Base-by-base conservation (phyloP, 2,329 filamentous ascomycete species). In the Fusarium sp. region DNA sequence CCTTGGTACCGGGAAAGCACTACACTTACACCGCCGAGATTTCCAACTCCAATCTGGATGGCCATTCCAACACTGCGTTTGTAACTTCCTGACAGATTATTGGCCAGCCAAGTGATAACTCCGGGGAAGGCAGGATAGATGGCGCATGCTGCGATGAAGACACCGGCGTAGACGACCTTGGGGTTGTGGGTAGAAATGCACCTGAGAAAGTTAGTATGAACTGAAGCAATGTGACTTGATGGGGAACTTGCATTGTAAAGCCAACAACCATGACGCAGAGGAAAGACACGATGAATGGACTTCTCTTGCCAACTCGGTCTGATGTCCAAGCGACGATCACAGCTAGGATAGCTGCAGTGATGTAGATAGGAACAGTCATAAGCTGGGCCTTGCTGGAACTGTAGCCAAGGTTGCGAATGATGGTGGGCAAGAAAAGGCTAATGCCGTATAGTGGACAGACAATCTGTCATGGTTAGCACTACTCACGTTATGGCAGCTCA, bases 41-140 rank as follows among this genome's bases (percentile, higher is more conserved):
- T 92, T 0, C 90, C 90, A 18, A 89, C 73, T 1, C 87, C 88
- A 54, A 92, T 91, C 45, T 90, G 88, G 17, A 92, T 81, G 0
- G 89, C 90, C 86, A 92, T 92, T 4, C 89, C 90, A 0, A 86
- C 87, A 13, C 86, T 86, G 9, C 90, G 84, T 80, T 97, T 97
- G 79, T 86, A 86, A 49, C 82, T 84, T 0, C 86, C 85, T 61
- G 95, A 90, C 15, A 93, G 86, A 67, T 97, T 97, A 79, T 96
- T 97, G 38, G 89, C 88, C 1, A 91, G 83, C 94, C 94, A 97
- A 1, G 91, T 86, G 55, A 97, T 92, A 1, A 92, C 92, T 58
- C 95, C 95, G 0, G 93, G 85, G 63, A 96, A 92, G 33, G 89
- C 90, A 0, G 94, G 93, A 73, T 95, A 96, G 62, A 96, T 94